Evolutionary conservation across 495 filamentous ascomycete species (phyloP), one percentile per base, ranked within the genome.

Genomic region (Daldinia childiae): DNA sequence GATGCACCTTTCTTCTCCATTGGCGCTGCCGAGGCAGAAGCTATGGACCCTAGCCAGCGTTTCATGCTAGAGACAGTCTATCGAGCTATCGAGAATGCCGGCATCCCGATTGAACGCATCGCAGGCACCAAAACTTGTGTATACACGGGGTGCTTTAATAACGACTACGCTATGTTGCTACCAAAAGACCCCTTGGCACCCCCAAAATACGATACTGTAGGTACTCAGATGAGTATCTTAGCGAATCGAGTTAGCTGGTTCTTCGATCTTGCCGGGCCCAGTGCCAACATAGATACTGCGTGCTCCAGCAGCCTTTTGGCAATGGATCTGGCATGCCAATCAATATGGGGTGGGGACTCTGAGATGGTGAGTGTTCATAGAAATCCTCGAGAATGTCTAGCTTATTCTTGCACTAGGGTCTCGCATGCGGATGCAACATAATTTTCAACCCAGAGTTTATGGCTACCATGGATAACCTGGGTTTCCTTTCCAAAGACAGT

Each of bases 1-100:
- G 87, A 90, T 61, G 81, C 85, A 51, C 67, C 76, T 6, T 88
- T 89, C 77, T 90, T 89, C 77, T 79, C 79, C 48, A 81, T 80
- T 27, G 21, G 54, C 24, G 78, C 73, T 15, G 71, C 78, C 72
- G 87, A 89, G 69, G 79, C 80, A 0, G 69, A 72, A 21, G 73
- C 77, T 0, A 84, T 82, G 72, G 87, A 88, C 60, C 87, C 86
- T 0, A 83, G 86, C 58, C 84, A 85, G 43, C 74, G 87, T 0
- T 75, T 83, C 0, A 55, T 85, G 1, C 79, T 88, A 3, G 82
- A 87, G 32, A 67, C 76, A 0, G 80, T 80, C 0, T 87, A 87
- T 48, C 78, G 88, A 58, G 80, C 82, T 1, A 6, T 64, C 19
- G 62, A 64, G 21, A 54, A 57, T n/a, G 51, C 51, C 24, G 62